Evolutionary conservation across 257 asterid genomes (phyloP).

Genomic region (Penstemon newberryi): DNA sequence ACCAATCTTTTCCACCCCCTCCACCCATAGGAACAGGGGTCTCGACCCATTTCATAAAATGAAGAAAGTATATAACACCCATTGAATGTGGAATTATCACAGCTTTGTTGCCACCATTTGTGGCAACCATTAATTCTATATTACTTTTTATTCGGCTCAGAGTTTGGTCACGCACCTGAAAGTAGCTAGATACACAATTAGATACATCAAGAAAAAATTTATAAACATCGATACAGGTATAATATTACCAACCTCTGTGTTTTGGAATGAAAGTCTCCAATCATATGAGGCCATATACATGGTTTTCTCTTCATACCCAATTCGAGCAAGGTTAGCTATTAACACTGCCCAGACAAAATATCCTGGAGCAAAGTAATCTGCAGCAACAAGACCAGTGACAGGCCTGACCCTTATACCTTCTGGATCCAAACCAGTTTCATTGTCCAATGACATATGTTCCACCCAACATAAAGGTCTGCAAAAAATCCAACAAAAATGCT

Average conservation of each 20-base stretch:
- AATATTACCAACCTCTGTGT: conserved; percentile 67
- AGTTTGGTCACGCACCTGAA: conserved; percentile 79
- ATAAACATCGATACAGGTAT: neutral
- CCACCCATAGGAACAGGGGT: conserved; percentile 94
- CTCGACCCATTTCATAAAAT: conserved; percentile 97
- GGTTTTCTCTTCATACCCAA: conserved; percentile 92
- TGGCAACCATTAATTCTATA: conserved; percentile 79
- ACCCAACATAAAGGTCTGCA: conserved; percentile 95
- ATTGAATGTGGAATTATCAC: conserved; percentile 89
- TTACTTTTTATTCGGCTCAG: conserved; percentile 77
- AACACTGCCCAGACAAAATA: conserved; percentile 98
- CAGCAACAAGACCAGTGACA: conserved; percentile 94
- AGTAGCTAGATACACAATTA: neutral
- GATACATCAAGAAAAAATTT: neutral
- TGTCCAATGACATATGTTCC: conserved; percentile 91
- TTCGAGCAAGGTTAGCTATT: conserved; percentile 81
- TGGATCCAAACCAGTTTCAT: conserved; percentile 94
- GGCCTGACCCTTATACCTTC: conserved; percentile 83
- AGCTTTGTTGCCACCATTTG: conserved; percentile 79
- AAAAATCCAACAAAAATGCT: conserved; percentile 1
- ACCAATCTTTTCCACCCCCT: conserved; percentile 92
- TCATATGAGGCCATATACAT: conserved; percentile 99
- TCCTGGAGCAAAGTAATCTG: conserved; percentile 95
- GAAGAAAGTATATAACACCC: conserved; percentile 85
- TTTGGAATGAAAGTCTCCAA: conserved; percentile 96